Conservation (phyloP, 345 rosid genomes). For the Bruguiera sexangula region DNA sequence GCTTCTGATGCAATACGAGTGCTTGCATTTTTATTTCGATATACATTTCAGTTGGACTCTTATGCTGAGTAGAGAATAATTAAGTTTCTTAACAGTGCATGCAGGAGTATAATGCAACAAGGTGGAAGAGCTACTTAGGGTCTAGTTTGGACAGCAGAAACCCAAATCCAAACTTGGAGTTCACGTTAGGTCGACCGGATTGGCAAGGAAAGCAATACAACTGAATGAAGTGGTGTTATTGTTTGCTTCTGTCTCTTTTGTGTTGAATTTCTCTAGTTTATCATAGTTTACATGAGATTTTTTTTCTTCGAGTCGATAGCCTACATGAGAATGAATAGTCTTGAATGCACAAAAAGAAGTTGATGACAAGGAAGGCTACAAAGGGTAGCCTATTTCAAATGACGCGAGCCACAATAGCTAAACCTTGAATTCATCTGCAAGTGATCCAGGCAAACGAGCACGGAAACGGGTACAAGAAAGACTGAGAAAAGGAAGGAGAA, state of each 20-base stretch:
- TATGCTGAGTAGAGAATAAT: background rate
- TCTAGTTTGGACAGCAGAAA: slow-evolving; percentile 36
- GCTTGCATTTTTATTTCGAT: background rate
- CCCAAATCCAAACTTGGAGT: slow-evolving; percentile 70
- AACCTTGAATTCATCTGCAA: no score
- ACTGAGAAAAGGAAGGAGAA: background rate
- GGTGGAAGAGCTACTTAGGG: slow-evolving; percentile 30
- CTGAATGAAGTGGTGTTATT: background rate
- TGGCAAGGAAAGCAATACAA: slow-evolving; percentile 45
- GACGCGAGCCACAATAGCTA: no score
- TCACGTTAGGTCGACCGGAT: slow-evolving; percentile 72
- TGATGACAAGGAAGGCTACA: no score
- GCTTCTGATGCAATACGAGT: no score
- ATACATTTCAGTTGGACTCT: background rate
- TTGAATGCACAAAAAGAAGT: no score
- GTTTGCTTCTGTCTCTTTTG: background rate
- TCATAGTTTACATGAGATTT: background rate
- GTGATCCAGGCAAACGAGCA: background rate
- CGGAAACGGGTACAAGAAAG: background rate
- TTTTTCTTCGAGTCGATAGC: background rate
- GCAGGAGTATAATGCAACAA: slow-evolving; percentile 33
- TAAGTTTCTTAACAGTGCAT: background rate
- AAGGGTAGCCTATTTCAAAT: no score
- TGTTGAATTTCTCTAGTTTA: background rate
- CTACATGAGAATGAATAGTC: no score